phyloP scores from a whole-genome alignment of 2,329 filamentous ascomycete genomes.

The Fusarium brevicatenulatum region DNA sequence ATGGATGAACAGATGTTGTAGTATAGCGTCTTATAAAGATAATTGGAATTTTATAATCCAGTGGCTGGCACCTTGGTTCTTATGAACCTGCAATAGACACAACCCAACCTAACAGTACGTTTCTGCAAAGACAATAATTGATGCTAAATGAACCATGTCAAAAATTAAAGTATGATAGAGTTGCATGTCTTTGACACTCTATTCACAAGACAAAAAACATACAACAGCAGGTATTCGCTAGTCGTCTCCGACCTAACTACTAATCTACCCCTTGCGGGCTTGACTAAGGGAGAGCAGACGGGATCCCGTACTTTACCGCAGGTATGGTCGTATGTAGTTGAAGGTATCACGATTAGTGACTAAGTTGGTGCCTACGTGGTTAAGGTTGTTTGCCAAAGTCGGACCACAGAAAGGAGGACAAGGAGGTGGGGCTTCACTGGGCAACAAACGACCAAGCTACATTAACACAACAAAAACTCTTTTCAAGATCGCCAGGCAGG shows the following conservation, averaged over 20 bases:
- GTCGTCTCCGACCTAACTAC: slow-evolving; percentile 10
- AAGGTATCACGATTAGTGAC: not conserved
- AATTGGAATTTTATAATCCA: not conserved
- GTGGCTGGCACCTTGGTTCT: not conserved
- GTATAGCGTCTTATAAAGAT: not conserved
- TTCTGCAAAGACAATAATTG: fast-evolving
- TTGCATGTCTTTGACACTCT: not conserved
- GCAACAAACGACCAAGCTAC: not conserved
- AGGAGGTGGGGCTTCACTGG: not conserved
- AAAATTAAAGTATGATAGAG: not conserved
- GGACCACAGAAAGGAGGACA: not conserved
- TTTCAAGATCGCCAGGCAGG: not conserved
- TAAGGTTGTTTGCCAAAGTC: not conserved
- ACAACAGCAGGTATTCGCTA: slow-evolving; percentile 12
- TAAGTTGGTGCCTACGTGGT: not conserved
- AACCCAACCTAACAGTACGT: fast-evolving
- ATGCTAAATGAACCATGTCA: not conserved
- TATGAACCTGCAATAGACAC: not conserved
- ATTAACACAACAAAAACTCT: too few relatives aligned
- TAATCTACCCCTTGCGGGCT: slow-evolving; percentile 9
- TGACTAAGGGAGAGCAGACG: slow-evolving; percentile 10
- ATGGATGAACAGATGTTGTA: not conserved
- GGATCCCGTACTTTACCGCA: slow-evolving; percentile 7
- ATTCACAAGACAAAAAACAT: not conserved
- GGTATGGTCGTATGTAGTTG: slow-evolving; percentile 11